Percentiles rank a stretch among this genome's conserved stretches.
phyloP scores from a whole-genome alignment of 164 flowering plant genomes.

The grape (Vitis vinifera) region ASM3070453v1 NC_081806.1:2869001-2869500 shows the following conservation, averaged over 20 bases:
- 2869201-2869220: neutral
- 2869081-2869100: conserved; percentile 12
- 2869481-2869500: conserved; percentile 81
- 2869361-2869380: conserved; percentile 74
- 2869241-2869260: neutral
- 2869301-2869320: neutral
- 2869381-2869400: conserved; percentile 79
- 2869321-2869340: conserved; percentile 25
- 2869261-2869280: conserved; percentile 1
- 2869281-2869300: neutral
- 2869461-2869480: conserved; percentile 82
- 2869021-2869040: neutral
- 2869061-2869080: conserved; percentile 6
- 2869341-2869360: conserved; percentile 64
- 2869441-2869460: conserved; percentile 80
- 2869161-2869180: neutral
- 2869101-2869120: conserved; percentile 16
- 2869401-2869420: conserved; percentile 69
- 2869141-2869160: conserved; percentile 10
- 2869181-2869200: neutral
- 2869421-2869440: conserved; percentile 84
- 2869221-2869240: neutral
- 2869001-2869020: conserved; percentile 10
- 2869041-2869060: conserved; percentile 1
- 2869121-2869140: conserved; percentile 18